Evolutionary conservation across 805 yeast species (phyloP).

Genomic region (Pichia ethanolica): DNA sequence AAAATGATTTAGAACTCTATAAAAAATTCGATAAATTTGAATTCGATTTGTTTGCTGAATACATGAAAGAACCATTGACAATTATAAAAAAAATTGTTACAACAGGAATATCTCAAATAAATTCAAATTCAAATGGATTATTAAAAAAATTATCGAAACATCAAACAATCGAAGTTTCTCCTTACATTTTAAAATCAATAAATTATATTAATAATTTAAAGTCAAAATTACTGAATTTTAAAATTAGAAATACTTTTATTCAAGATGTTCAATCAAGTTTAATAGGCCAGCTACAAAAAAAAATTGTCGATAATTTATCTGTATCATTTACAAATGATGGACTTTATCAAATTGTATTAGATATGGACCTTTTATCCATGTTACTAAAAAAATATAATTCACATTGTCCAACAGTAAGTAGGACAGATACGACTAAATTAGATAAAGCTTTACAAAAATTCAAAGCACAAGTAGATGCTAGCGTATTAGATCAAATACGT

Average conservation of each 20-base stretch:
- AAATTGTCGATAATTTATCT: constrained; percentile 16
- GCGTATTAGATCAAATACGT: constrained; percentile 14
- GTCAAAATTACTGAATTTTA: constrained; percentile 18
- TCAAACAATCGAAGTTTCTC: constrained; percentile 12
- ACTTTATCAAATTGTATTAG: constrained; percentile 19
- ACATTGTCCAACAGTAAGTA: constrained; percentile 10
- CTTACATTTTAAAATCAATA: constrained; percentile 19
- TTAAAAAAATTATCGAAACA: constrained; percentile 35
- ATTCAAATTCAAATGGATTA: constrained; percentile 2
- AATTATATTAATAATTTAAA: constrained; percentile 21
- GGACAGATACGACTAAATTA: constrained; percentile 15
- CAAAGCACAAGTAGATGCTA: constrained; percentile 13
- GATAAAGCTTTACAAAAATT: constrained; percentile 17
- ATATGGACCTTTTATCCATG: constrained; percentile 17
- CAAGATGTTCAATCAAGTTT: constrained; percentile 19
- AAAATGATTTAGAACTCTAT: constrained; percentile 36
- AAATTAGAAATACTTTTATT: constrained; percentile 15
- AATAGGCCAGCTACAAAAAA: constrained; percentile 17
- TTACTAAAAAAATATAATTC: constrained; percentile 18
- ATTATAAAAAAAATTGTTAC: constrained; percentile 33
- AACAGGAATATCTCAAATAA: constrained; percentile 29
- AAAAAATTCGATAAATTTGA: constrained; percentile 42
- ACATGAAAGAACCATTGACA: constrained; percentile 41
- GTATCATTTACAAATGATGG: constrained; percentile 20
- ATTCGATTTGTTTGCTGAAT: constrained; percentile 45